Base-by-base conservation (phyloP, 768 basidiomycete species). In the Hydnum rufescens region DNA sequence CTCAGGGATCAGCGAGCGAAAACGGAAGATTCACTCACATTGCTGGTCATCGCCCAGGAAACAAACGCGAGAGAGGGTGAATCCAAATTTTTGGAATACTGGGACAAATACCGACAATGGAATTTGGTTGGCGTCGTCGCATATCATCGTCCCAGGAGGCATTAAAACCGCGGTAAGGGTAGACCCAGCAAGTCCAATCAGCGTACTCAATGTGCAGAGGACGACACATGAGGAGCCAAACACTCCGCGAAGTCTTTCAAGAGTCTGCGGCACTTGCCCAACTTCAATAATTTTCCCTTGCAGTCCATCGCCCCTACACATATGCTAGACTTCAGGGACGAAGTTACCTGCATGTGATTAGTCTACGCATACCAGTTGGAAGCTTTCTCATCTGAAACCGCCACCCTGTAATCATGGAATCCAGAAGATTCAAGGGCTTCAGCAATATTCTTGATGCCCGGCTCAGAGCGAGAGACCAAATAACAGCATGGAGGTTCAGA, bases 391-490 rank as follows among this genome's bases (percentile, higher is more conserved):
- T 59, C 65, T 1, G 85, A 80, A n/a, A 87, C 78, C 2, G 87
- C 61, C 2, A 88, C 67, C 55, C 68, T 77, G 73, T 77, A 89
- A 5, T 72, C 57, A 16, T 16, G 29, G 2, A 57, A 42, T 0
- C 66, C 70, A 60, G 73, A 66, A 4, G 70, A 63, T n/a, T 68
- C 63, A 18, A 89, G 66, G 65, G 84, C 84, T 60, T 82, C 80
- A 51, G 82, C 85, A 65, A 89, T 87, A 57, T 88, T 88, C 63
- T 84, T 86, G 22, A 88, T 84, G 43, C 84, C 86, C 46, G 87
- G 75, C 68, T 89, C 88, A 18, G 80, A 81, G 60, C 88, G 82
- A 32, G 86, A 82, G 60, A 85, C 68, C 3, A 89, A 73, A 81
- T 83, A 89, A 22, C 36, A 39, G 22, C 13, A 13, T 39, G 36